Conservation (phyloP, 2,329 filamentous ascomycete species). For the Calycina marina region DNA sequence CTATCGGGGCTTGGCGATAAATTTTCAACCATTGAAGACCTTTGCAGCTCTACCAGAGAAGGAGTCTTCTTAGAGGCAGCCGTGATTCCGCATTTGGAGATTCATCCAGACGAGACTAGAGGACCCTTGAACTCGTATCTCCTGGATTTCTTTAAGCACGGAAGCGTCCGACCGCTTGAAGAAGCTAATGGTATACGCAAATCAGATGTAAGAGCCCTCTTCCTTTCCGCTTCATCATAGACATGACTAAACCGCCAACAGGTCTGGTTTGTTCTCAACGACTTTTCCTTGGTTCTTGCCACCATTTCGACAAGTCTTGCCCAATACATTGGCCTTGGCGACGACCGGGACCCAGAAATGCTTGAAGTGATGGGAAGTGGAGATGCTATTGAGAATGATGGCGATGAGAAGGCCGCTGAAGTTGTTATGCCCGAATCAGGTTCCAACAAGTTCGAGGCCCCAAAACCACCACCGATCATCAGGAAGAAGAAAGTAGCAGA, state of each 20-base stretch:
- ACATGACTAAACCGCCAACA: conserved; percentile 6
- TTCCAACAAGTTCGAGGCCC: conserved; percentile 2
- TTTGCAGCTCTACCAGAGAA: conserved; percentile 48
- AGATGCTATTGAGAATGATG: conserved; percentile 30
- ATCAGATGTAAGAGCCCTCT: conserved; percentile 30
- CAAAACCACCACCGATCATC: conserved; percentile 5
- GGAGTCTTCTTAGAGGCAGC: conserved; percentile 64
- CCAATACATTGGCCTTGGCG: conserved; percentile 38
- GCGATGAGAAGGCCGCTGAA: conserved; percentile 21
- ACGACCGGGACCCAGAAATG: conserved; percentile 31
- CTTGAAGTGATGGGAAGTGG: conserved; percentile 32
- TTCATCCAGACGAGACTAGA: conserved; percentile 39
- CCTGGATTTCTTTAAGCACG: conserved; percentile 66
- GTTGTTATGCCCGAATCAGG: conserved; percentile 8
- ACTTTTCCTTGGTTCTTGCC: conserved; percentile 48
- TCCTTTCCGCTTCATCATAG: neutral
- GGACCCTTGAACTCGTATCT: conserved; percentile 50
- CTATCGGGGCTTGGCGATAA: conserved; percentile 53
- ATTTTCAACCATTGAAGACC: conserved; percentile 49
- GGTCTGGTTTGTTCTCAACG: conserved; percentile 59
- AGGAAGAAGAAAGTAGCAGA: conserved; percentile 29
- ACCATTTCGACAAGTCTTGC: conserved; percentile 55
- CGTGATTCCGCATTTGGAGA: conserved; percentile 52
- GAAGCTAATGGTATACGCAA: conserved; percentile 50
- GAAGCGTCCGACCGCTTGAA: conserved; percentile 43